Base-by-base conservation (phyloP, 768 basidiomycete species). In the Trametes elegans region DNA sequence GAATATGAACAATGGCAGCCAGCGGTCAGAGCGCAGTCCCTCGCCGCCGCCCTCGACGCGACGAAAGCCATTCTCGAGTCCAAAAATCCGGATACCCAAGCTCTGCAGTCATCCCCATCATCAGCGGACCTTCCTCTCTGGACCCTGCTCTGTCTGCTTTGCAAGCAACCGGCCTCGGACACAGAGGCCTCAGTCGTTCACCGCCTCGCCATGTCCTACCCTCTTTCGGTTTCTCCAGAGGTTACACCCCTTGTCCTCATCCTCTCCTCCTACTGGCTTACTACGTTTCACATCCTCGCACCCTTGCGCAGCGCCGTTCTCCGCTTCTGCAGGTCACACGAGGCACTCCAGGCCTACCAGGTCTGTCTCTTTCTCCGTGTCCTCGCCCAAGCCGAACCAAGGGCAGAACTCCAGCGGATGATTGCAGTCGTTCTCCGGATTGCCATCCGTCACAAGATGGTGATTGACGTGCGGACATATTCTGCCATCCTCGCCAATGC, bases 91-190 rank as follows among this genome's bases (percentile, higher is more conserved):
- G 9, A 19, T 44, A 18, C 39, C 40, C 34, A 24, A 8, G 14
- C 16, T 16, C n/a, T 35, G 13, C 51, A 39, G 5, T 23, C 28
- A 6, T 7, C 7, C 35, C 5, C 1, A 5, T 18, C 27, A 26
- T n/a, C 24, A 21, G 29, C 39, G 6, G 31, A 7, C 7, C 60
- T 59, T 11, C 85, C 86, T 0, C 59, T 74, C 0, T 88, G 84
- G 84, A 68, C 84, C n/a, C 64, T 79, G 10, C 67, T 87, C 27
- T 74, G 76, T 40, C 70, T 86, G 36, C 68, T 78, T 14, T 69
- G 65, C 74, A 58, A 61, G 67, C 79, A 76, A 64, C 71, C 83
- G 10, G 69, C 64, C n/a, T 76, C 78, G 0, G 65, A 74, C 1
- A 52, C 52, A 14, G 76, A 86, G 21, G 83, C 81, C 0, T 66